These are phyloP conservation scores for Rhizopus delemar DNA, from an alignment of 371 early-diverging fungal species.

Conservation along the genomic window DNA sequence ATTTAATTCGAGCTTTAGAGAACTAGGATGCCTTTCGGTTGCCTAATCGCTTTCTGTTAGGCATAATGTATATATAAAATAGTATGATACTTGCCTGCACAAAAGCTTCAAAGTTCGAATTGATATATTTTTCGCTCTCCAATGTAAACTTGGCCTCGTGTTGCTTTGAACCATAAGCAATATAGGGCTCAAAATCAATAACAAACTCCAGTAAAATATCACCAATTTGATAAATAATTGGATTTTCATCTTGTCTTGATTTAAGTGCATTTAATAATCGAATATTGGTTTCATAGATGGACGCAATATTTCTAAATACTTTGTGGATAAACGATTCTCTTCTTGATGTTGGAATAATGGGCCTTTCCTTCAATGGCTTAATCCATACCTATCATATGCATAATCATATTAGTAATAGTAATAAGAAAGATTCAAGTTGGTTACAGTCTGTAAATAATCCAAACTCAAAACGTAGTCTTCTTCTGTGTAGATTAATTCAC, in stretches of 20 bases:
- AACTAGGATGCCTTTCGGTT: conserved; percentile 44
- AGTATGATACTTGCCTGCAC: conserved; percentile 44
- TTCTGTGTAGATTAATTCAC: conserved; percentile 89
- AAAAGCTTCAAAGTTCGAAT: conserved; percentile 40
- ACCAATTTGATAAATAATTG: conserved; percentile 78
- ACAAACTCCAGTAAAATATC: conserved; percentile 80
- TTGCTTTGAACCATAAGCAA: conserved; percentile 87
- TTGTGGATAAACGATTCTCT: conserved; percentile 70
- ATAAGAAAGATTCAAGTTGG: not conserved
- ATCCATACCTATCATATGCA: conserved; percentile 66
- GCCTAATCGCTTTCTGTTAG: conserved; percentile 12
- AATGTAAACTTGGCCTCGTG: conserved; percentile 67
- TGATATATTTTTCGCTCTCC: conserved; percentile 37
- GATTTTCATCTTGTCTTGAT: conserved; percentile 71
- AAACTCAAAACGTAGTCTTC: conserved; percentile 85
- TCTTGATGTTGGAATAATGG: conserved; percentile 64
- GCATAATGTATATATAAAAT: not conserved
- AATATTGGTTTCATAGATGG: conserved; percentile 71
- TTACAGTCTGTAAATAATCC: conserved; percentile 40
- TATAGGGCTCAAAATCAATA: conserved; percentile 73
- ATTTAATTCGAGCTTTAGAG: conserved; percentile 76
- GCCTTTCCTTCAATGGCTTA: conserved; percentile 64
- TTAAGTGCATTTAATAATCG: conserved; percentile 67
- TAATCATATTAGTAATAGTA: not conserved
- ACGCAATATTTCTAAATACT: conserved; percentile 80